Percentiles rank a stretch among this genome's conserved stretches.
These are phyloP conservation scores for Ustilaginoidea virens DNA, from an alignment of 2,329 filamentous ascomycete species.

Conservation along the genomic window DNA sequence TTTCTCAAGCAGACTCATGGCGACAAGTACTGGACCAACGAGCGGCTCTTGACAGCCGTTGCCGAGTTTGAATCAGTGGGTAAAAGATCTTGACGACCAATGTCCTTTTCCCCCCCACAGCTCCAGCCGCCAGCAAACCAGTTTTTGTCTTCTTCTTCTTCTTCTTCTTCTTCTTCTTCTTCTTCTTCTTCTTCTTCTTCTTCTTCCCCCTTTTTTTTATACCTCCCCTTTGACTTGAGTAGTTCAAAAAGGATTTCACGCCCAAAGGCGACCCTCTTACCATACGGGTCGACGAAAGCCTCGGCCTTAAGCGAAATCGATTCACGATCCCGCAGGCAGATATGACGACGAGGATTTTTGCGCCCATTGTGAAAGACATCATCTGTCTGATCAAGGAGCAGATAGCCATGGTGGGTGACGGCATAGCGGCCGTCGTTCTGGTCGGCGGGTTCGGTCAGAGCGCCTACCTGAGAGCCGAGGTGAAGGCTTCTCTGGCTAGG, in stretches of 20 bases:
- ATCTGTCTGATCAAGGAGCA: slow-evolving; percentile 26
- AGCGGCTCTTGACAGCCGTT: slow-evolving; percentile 23
- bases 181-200: too few relatives aligned
- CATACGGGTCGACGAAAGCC: slow-evolving; percentile 18
- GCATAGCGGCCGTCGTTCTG: slow-evolving; percentile 25
- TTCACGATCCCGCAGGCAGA: slow-evolving; percentile 28
- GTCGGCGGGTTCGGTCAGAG: slow-evolving; percentile 34
- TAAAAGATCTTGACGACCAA: too few relatives aligned
- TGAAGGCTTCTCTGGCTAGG: slow-evolving; percentile 19
- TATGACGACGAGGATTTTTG: slow-evolving; percentile 46
- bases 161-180: too few relatives aligned
- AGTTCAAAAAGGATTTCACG: slow-evolving; percentile 23
- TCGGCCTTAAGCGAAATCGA: slow-evolving; percentile 16
- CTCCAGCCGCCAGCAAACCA: too few relatives aligned
- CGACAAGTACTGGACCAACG: slow-evolving; percentile 25
- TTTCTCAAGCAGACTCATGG: slow-evolving; percentile 27
- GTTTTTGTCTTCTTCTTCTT: too few relatives aligned
- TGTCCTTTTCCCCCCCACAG: too few relatives aligned
- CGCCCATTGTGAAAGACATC: slow-evolving; percentile 26
- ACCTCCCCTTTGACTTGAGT: too few relatives aligned
- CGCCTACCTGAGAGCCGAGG: slow-evolving; percentile 25
- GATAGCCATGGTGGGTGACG: slow-evolving; percentile 18
- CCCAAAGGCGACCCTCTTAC: slow-evolving; percentile 19
- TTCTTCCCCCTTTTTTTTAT: too few relatives aligned
- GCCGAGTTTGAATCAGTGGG: slow-evolving; percentile 26